Evolutionary conservation across 192 early-diverging fungal species (phyloP).

Genomic region (Coemansia sp.): DNA sequence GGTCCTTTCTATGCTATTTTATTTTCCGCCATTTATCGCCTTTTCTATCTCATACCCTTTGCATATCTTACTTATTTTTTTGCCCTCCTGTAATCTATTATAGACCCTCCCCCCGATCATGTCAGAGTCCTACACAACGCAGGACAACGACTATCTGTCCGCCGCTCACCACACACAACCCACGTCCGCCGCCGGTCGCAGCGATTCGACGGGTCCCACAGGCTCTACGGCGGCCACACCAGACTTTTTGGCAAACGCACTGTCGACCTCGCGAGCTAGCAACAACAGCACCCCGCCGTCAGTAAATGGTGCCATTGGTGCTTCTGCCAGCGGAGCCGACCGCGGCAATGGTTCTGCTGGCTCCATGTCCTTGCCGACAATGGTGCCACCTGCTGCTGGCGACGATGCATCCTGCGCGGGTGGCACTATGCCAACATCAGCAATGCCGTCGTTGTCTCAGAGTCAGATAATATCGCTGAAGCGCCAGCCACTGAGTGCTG

Average conservation of each 20-base stretch:
- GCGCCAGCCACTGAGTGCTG: slow-evolving; percentile 5
- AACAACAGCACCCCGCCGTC: not conserved
- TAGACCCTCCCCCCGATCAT: slow-evolving; percentile 11
- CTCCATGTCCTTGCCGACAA: slow-evolving; percentile 1
- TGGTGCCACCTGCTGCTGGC: not conserved
- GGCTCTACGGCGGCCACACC: slow-evolving; percentile 7
- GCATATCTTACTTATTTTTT: slow-evolving; percentile 1
- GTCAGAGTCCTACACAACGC: slow-evolving; percentile 52
- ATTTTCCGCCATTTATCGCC: not conserved
- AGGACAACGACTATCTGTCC: slow-evolving; percentile 51
- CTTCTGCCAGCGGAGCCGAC: not conserved
- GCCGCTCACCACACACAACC: slow-evolving; percentile 37
- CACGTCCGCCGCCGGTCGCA: slow-evolving; percentile 14
- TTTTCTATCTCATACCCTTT: not conserved
- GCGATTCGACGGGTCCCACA: slow-evolving; percentile 14
- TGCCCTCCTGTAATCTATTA: not conserved
- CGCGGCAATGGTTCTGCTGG: not conserved
- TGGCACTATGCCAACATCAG: slow-evolving; percentile 10
- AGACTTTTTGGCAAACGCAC: slow-evolving; percentile 6
- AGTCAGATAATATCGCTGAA: slow-evolving; percentile 9
- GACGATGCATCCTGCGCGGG: slow-evolving; percentile 8
- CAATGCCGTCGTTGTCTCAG: slow-evolving; percentile 9
- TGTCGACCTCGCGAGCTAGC: slow-evolving; percentile 1
- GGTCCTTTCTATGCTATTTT: not conserved
- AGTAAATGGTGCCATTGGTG: not conserved